Evolutionary conservation across 352 stramenopile species (phyloP), one percentile per base, ranked within the genome.

Genomic region (Pythium oligandrum): DNA sequence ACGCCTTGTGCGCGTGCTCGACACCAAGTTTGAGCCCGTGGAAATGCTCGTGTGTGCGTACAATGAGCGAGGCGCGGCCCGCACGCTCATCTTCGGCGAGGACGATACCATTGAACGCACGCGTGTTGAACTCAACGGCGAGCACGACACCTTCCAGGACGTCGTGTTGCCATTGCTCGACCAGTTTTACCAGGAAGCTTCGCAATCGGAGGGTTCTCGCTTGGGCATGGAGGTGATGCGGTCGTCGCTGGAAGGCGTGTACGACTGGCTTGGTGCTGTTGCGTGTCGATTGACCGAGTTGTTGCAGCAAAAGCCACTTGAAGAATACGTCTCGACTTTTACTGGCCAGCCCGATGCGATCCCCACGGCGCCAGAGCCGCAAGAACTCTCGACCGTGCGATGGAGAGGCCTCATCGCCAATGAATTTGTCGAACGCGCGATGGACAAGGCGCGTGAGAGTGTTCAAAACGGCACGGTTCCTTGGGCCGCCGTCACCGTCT

Each of bases 241-340:
- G 12, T 59, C 56, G 43, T 73, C 71, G 34, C 49, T 90, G 11
- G 59, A 77, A 17, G 70, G 78, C 33, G 68, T 74, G 1, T 83
- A 90, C 63, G 80, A 94, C 37, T 94, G 83, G 83, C 57, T 94
- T 17, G 83, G 81, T 6, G 59, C 88, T 12, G 78, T 92, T 10
- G 70, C 81, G 8, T 89, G 75, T 43, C 62, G 81, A 0, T 54
- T 94, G 10, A 72, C 68, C 0, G 57, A 75, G n/a, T 48, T 90
- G 37, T 54, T 94, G 7, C 55, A 77, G 56, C 72, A 70, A 36
- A 31, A 76, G 49, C 63, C 73, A 4, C 63, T 69, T 0, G 79
- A 94, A 49, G 75, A 86, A 52, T 94, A 94, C 57, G 78, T 91
- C 36, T 91, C 78, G n/a, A 83, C 59, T 3, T 94, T 87, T 57